These are phyloP conservation scores for Diaporthe eres DNA, from an alignment of 2,329 filamentous ascomycete genomes.

Conservation along the genomic window DNA sequence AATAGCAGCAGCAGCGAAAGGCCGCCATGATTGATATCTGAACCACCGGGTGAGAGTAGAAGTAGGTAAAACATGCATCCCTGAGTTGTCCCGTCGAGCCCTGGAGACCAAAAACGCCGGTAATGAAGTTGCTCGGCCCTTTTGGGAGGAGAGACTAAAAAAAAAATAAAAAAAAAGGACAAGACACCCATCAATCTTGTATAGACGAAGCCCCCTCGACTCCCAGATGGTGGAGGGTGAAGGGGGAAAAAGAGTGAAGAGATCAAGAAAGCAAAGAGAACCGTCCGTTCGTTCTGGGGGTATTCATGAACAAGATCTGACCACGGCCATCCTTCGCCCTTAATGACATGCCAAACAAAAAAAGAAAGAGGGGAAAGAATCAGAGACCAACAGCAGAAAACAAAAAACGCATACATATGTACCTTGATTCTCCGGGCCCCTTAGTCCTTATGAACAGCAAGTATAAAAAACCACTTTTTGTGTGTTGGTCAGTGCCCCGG, in stretches of 20 bases:
- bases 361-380: neutral
- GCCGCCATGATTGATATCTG: neutral
- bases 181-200: neutral
- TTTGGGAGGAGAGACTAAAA: neutral
- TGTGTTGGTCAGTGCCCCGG: conserved; percentile 19
- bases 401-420: conserved; percentile 18
- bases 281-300: conserved; percentile 9
- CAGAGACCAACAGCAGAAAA: neutral
- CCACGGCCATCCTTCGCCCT: neutral
- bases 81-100: neutral
- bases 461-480: conserved; percentile 17
- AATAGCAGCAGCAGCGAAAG: neutral
- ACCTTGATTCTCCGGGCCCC: conserved; percentile 20
- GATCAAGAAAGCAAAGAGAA: neutral
- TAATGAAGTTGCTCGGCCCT: neutral
- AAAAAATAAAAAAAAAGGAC: too few relatives aligned
- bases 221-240: neutral
- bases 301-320: conserved; percentile 14
- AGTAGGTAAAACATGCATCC: neutral
- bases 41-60: too few relatives aligned
- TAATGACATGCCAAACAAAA: conserved; percentile 1
- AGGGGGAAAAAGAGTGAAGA: neutral
- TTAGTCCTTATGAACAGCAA: conserved; percentile 1
- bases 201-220: neutral
- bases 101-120: conserved; percentile 10